Percentiles rank a stretch among this genome's conserved stretches.
These are phyloP conservation scores for Fusarium veterinarium DNA, from an alignment of 2,329 filamentous ascomycete genomes.

Conservation along the genomic window DNA sequence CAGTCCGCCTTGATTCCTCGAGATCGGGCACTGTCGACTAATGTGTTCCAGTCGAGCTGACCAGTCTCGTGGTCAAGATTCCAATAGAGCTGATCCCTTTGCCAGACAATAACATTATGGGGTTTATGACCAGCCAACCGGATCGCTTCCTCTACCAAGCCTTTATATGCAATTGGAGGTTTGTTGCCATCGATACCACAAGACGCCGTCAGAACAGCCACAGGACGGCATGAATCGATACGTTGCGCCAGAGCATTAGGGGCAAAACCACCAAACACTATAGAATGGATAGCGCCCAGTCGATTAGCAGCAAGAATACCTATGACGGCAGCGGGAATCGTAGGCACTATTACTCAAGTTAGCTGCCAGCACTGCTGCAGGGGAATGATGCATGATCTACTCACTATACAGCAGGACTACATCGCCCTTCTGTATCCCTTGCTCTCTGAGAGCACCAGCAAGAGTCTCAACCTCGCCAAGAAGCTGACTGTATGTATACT, in stretches of 20 bases:
- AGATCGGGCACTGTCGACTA: conserved; percentile 76
- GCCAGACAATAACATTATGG: conserved; percentile 80
- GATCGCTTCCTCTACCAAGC: conserved; percentile 80
- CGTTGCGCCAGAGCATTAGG: conserved; percentile 84
- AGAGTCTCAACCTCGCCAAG: conserved; percentile 83
- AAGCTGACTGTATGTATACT: conserved; percentile 79
- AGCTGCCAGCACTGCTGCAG: background rate
- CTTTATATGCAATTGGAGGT: conserved; percentile 80
- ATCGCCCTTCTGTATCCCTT: conserved; percentile 85
- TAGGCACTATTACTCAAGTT: conserved; percentile 76
- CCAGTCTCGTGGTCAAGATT: conserved; percentile 74
- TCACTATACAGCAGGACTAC: conserved; percentile 90
- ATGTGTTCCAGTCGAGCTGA: conserved; percentile 82
- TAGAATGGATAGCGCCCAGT: conserved; percentile 87
- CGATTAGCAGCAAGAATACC: conserved; percentile 85
- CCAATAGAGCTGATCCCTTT: conserved; percentile 82
- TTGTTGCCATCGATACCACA: conserved; percentile 92
- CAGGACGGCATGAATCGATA: conserved; percentile 83
- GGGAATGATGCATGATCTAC: conserved; percentile 44
- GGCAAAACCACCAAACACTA: conserved; percentile 94
- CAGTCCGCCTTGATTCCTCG: conserved; percentile 76
- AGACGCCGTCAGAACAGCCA: conserved; percentile 85
- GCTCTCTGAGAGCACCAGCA: conserved; percentile 83
- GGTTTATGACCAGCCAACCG: conserved; percentile 77
- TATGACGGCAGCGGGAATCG: conserved; percentile 91